Evolutionary conservation across 805 yeast genomes (phyloP), one percentile per base, ranked within the genome.

Genomic region (Metschnikowia hibisci): DNA sequence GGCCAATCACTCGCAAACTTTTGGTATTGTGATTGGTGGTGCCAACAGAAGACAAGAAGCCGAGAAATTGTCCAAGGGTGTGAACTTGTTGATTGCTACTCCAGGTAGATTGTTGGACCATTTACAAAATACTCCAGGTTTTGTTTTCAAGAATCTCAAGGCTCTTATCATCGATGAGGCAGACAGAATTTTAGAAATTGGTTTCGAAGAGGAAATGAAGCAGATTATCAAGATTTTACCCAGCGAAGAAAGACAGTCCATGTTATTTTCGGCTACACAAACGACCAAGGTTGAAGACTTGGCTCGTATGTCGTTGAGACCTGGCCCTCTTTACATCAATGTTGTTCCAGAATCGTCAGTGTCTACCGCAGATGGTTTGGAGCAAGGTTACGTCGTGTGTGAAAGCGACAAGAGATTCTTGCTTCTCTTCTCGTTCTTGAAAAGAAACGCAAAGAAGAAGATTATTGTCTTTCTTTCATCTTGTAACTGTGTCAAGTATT

Each of bases 251-350:
- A 84, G 99, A 68, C 99, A 93, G 66, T 77, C 96, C 32, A 91
- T 93, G 98, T 71, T 93, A 51, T 93, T 93, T 62, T 91, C 98
- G n/a, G 99, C 99, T 37, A 93, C 99, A 1, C 99, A 93, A 67
- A 93, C 99, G 25, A 93, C 98, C 32, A 93, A 95, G 69, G 99
- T 93, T 51, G 98, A 93, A 66, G 99, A 93, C 70, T 75, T 93
- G 60, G 99, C 99, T 12, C 80, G 99, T 67, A 91, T 93, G 41
- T 91, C 99, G 3, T 74, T 95, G 57, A 82, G 95, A 63, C 83
- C 90, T 41, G 97, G 97, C 34, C 98, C 99, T 10, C 67, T 79
- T 46, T 95, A 90, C 66, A 93, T 93, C 52, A 93, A 91, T 60
- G 99, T 93, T 39, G 96, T 86, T 50, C 81, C 84, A 37, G 87